phyloP scores from a whole-genome alignment of 371 early-diverging fungal genomes.

The Zancudomyces culisetae region DNA sequence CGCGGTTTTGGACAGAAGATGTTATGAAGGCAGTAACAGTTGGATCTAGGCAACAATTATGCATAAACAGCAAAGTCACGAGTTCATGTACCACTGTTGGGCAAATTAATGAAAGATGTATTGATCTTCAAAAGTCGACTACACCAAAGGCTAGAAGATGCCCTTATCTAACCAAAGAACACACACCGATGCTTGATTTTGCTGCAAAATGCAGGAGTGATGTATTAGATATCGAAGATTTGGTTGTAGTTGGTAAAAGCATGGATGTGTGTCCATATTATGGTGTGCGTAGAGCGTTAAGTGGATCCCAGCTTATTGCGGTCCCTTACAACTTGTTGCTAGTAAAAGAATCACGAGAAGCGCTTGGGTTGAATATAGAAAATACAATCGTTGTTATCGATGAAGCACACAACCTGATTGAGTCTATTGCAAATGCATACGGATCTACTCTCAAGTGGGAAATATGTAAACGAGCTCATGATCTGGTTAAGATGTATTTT shows the following conservation, averaged over 20 bases:
- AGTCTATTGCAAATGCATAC: constrained; percentile 31
- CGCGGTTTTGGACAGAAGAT: constrained; percentile 37
- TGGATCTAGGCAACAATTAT: constrained; percentile 69
- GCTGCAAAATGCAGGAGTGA: constrained; percentile 30
- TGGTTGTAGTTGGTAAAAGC: constrained; percentile 40
- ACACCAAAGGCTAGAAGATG: constrained; percentile 19
- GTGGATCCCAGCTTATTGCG: constrained; percentile 51
- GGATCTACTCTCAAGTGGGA: constrained; percentile 34
- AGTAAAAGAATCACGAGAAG: constrained; percentile 47
- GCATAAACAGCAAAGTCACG: constrained; percentile 48
- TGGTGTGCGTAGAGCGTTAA: constrained; percentile 44
- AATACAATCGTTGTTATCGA: constrained; percentile 65
- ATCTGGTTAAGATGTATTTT: constrained; percentile 46
- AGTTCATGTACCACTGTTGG: constrained; percentile 17
- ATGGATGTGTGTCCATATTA: constrained; percentile 76
- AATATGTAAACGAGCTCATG: constrained; percentile 28
- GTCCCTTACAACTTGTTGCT: constrained; percentile 76
- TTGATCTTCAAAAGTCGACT: constrained; percentile 42
- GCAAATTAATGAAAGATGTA: constrained; percentile 56
- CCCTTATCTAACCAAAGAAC: constrained; percentile 28
- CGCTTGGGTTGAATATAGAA: constrained; percentile 50
- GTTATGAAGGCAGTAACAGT: constrained; percentile 41
- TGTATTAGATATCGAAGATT: constrained; percentile 73
- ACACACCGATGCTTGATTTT: constrained; percentile 31
- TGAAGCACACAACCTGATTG: constrained; percentile 77